These are phyloP conservation scores for Rutstroemia sp. DNA, from an alignment of 2,329 filamentous ascomycete genomes.

Conservation along the genomic window DNA sequence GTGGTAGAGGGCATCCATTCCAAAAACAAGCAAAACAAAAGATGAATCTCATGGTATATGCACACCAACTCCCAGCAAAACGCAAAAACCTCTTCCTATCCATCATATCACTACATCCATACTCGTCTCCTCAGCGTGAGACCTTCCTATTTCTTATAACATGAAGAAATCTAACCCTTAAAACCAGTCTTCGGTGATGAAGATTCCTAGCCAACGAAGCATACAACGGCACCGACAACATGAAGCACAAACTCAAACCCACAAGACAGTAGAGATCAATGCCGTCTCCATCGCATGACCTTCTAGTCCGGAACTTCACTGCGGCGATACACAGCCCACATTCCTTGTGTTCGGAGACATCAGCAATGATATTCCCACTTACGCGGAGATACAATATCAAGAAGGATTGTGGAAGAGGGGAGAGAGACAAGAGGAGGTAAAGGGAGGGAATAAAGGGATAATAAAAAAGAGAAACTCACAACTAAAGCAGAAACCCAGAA, in stretches of 20 bases:
- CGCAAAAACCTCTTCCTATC: not conserved
- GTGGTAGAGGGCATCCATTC: not conserved
- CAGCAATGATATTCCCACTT: not conserved
- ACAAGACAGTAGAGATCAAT: too few species aligned
- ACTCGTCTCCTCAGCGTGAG: not conserved
- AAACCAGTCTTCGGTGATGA: too few species aligned
- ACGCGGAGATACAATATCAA: not conserved
- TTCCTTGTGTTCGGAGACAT: slow-evolving; percentile 1
- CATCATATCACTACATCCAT: not conserved
- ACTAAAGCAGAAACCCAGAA: slow-evolving; percentile 19
- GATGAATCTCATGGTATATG: not conserved
- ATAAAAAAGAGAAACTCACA: slow-evolving; percentile 6
- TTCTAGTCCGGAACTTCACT: not conserved
- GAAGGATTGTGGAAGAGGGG: slow-evolving; percentile 51
- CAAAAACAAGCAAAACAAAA: not conserved
- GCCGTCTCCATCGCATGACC: slow-evolving; percentile 8
- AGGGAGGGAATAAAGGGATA: slow-evolving; percentile 24
- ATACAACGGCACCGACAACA: too few species aligned
- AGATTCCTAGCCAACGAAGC: too few species aligned
- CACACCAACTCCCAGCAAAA: not conserved
- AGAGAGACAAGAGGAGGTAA: slow-evolving; percentile 21
- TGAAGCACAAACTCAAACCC: too few species aligned
- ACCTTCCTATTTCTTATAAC: not conserved
- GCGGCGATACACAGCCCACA: slow-evolving; percentile 8
- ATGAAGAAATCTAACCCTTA: too few species aligned